A percentile compares a stretch with the other conserved stretches of the same genome.
phyloP scores from a whole-genome alignment of 1,284 basidiomycete genomes.

The Heterobasidion parviporum region DNA sequence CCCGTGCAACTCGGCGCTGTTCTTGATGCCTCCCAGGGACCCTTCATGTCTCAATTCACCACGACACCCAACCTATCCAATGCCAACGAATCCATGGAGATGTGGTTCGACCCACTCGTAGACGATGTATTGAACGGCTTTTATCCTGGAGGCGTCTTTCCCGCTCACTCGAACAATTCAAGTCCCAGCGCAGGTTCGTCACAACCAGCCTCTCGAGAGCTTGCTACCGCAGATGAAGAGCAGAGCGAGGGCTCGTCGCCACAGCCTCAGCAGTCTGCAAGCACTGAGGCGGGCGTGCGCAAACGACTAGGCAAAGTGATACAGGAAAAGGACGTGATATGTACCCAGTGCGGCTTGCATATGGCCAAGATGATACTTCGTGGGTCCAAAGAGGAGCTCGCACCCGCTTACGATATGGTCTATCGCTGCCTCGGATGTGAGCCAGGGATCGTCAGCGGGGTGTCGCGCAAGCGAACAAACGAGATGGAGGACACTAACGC shows the following conservation, averaged over 20 bases:
- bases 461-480: neutral
- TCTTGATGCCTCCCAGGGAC: neutral
- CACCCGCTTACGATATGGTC: neutral
- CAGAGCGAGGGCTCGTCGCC: neutral
- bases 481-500: neutral
- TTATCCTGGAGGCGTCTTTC: neutral
- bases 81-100: neutral
- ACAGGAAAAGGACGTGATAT: neutral
- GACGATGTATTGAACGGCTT: neutral
- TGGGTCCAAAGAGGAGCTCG: neutral
- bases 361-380: constrained; percentile 1
- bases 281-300: neutral
- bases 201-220: neutral
- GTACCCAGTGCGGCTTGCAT: neutral
- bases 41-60: neutral
- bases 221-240: neutral
- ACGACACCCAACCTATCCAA: neutral
- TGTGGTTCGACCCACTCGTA: neutral
- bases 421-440: neutral
- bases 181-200: neutral
- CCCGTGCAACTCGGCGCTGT: neutral
- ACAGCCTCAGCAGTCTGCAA: neutral
- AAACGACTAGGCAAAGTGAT: neutral
- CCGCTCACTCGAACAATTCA: neutral
- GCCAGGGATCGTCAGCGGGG: neutral